These are phyloP conservation scores for Astrocystis sublimbata DNA, from an alignment of 495 filamentous ascomycete species.

Conservation along the genomic window DNA sequence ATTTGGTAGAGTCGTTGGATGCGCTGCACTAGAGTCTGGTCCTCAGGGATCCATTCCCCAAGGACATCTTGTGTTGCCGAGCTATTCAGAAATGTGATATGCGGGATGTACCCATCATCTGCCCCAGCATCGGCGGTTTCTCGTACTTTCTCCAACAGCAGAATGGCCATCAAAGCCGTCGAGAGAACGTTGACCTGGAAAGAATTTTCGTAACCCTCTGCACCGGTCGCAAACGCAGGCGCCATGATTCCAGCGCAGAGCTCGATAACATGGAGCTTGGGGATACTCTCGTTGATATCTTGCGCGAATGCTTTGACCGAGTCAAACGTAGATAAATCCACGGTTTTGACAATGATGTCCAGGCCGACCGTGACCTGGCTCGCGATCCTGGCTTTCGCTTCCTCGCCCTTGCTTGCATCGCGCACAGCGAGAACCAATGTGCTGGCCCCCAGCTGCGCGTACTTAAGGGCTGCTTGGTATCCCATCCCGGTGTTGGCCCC, in stretches of 20 bases:
- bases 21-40: constrained; percentile 17
- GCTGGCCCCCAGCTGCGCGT: constrained; percentile 37
- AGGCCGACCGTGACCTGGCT: neutral
- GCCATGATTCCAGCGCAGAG: constrained; percentile 44
- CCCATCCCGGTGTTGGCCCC: constrained; percentile 54
- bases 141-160: constrained; percentile 51
- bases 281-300: constrained; percentile 23
- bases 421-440: constrained; percentile 51
- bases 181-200: constrained; percentile 64
- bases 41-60: constrained; percentile 2
- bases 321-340: constrained; percentile 24
- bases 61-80: constrained; percentile 9
- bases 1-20: constrained; percentile 17
- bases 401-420: constrained; percentile 40
- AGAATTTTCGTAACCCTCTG: constrained; percentile 55
- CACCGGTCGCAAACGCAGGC: constrained; percentile 17
- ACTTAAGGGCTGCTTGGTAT: constrained; percentile 47
- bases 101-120: constrained; percentile 1
- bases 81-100: constrained; percentile 27
- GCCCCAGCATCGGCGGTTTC: constrained; percentile 34
- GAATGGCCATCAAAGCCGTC: constrained; percentile 52
- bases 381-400: constrained; percentile 36
- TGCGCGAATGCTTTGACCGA: constrained; percentile 25
- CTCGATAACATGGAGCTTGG: constrained; percentile 41
- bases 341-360: constrained; percentile 10